These are phyloP conservation scores for Linnemannia hyalina DNA, from an alignment of 192 early-diverging fungal genomes.

Conservation along the genomic window DNA sequence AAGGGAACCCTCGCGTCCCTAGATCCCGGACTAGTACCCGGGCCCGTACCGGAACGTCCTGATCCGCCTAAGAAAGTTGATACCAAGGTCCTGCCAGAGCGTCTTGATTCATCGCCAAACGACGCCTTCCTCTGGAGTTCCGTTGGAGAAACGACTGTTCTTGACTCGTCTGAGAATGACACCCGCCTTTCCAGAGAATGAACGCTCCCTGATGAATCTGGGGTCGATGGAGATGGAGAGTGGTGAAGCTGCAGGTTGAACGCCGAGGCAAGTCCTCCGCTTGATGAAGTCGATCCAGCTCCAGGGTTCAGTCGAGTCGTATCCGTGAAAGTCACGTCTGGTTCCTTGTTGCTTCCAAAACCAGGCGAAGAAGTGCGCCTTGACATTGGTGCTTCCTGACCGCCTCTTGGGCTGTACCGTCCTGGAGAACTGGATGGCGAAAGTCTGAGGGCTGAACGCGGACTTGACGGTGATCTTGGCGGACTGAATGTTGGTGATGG, in stretches of 20 bases:
- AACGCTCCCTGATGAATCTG: constrained; percentile 26
- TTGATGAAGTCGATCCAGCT: background rate
- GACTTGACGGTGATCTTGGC: constrained; percentile 16
- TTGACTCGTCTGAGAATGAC: constrained; percentile 25
- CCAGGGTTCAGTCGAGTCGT: constrained; percentile 17
- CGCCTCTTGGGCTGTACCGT: background rate
- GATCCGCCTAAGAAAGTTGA: background rate
- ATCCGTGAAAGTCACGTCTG: background rate
- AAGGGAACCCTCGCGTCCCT: background rate
- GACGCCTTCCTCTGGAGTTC: constrained; percentile 18
- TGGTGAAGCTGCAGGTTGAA: constrained; percentile 15
- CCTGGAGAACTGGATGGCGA: constrained; percentile 19
- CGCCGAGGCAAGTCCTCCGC: background rate
- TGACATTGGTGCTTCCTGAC: background rate
- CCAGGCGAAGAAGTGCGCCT: background rate
- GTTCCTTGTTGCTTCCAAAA: background rate
- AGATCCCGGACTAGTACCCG: background rate
- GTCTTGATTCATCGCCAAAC: constrained; percentile 32
- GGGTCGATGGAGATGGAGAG: constrained; percentile 15
- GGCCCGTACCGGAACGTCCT: constrained; percentile 13
- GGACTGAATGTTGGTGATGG: constrained; percentile 18
- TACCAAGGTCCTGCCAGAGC: constrained; percentile 20
- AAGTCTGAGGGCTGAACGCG: constrained; percentile 6
- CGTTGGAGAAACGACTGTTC: background rate
- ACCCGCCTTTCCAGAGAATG: constrained; percentile 19